phyloP scores from a whole-genome alignment of 805 yeast species.

The Kazachstania viticola region DNA sequence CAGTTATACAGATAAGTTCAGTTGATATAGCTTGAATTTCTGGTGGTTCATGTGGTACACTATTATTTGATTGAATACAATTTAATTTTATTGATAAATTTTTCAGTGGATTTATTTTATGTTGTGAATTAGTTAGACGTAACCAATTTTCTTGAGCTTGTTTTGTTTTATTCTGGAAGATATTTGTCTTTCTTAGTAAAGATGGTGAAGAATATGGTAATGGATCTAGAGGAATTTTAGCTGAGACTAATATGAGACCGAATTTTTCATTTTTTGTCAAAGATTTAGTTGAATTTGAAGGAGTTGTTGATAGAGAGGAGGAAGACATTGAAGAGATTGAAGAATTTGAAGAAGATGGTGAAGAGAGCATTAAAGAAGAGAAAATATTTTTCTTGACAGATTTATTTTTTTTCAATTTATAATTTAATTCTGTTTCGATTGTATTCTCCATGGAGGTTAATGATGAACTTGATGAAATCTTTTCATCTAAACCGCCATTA shows the following conservation, averaged over 20 bases:
- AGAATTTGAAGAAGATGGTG: constrained; percentile 1
- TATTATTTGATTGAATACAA: constrained; percentile 21
- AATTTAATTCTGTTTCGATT: constrained; percentile 11
- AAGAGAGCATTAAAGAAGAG: constrained; percentile 2
- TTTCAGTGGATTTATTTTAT: constrained; percentile 17
- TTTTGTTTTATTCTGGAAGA: constrained; percentile 18
- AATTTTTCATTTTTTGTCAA: constrained; percentile 9
- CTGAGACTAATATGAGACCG: constrained; percentile 21
- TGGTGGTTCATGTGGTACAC: constrained; percentile 18
- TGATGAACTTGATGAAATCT: constrained; percentile 1
- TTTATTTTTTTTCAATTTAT: constrained; percentile 6
- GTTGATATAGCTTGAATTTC: constrained; percentile 17
- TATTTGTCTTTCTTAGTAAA: constrained; percentile 24
- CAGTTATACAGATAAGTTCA: constrained; percentile 24
- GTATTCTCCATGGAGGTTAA: too few species aligned
- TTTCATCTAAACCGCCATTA: constrained; percentile 1
- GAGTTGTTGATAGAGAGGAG: background rate
- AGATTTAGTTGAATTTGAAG: background rate
- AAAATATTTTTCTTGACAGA: constrained; percentile 2
- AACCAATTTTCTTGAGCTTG: constrained; percentile 24
- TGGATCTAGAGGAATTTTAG: constrained; percentile 23
- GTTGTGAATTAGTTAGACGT: constrained; percentile 15
- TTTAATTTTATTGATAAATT: constrained; percentile 19
- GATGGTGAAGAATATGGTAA: constrained; percentile 27
- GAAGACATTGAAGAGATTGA: background rate